phyloP scores from a whole-genome alignment of 163 green algal species.

The Volvox carteri region DNA sequence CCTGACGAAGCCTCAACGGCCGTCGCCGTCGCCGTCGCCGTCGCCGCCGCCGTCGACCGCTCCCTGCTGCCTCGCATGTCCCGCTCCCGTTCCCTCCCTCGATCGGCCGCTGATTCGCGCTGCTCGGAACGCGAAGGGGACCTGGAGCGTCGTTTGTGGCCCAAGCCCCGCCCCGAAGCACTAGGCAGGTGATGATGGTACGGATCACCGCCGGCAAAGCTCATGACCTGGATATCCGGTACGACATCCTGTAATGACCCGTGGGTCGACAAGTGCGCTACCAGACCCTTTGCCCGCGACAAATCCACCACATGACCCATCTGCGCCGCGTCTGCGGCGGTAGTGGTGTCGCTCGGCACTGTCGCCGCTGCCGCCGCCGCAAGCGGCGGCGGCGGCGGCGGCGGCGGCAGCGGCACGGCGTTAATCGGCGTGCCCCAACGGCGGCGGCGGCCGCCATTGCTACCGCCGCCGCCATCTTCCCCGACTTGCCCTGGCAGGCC shows the following conservation, averaged over 20 bases:
- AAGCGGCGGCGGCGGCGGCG: background rate
- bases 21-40: background rate
- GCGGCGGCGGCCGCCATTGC: background rate
- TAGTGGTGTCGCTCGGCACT: background rate
- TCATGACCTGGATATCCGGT: background rate
- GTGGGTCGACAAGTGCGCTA: conserved; percentile 33
- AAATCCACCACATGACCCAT: conserved; percentile 16
- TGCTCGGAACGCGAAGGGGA: background rate
- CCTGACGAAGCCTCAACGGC: too few relatives aligned
- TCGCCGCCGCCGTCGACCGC: background rate
- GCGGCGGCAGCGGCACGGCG: background rate
- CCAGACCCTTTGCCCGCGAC: background rate
- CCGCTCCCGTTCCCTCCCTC: background rate
- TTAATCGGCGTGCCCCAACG: conserved; percentile 33
- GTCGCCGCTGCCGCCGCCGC: background rate
- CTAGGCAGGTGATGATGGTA: background rate
- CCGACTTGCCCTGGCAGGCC: background rate
- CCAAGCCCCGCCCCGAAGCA: background rate
- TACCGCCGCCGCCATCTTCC: too few relatives aligned
- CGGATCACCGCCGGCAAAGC: background rate
- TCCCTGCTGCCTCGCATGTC: background rate
- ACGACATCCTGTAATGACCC: conserved; percentile 29
- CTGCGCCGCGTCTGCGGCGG: background rate
- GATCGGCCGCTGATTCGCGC: background rate
- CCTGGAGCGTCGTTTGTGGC: conserved; percentile 19